phyloP scores from a whole-genome alignment of 2,329 filamentous ascomycete species.

The Sporothrix inflata region DNA sequence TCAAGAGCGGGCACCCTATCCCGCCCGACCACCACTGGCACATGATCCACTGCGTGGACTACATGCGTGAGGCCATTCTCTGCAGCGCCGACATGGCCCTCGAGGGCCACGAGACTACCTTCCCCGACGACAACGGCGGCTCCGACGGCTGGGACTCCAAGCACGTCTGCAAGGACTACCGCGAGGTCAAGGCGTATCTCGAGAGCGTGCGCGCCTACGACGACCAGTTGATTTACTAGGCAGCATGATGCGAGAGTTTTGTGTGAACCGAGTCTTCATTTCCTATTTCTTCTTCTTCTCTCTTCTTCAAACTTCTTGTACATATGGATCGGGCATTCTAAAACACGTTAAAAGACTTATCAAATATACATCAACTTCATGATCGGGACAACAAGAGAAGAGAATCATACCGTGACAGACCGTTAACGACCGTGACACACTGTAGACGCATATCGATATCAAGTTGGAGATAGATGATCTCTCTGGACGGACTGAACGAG shows the following conservation, averaged over 20 bases:
- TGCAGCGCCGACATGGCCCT: constrained; percentile 51
- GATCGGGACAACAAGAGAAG: background rate
- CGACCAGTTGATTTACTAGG: constrained; percentile 49
- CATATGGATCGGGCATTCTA: constrained; percentile 19
- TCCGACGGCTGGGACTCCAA: constrained; percentile 53
- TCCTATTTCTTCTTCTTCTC: background rate
- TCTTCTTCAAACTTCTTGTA: constrained; percentile 1
- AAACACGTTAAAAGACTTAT: background rate
- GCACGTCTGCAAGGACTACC: constrained; percentile 51
- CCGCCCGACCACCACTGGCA: constrained; percentile 52
- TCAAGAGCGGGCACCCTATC: constrained; percentile 45
- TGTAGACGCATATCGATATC: background rate
- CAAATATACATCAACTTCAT: constrained; percentile 4
- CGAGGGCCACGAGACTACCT: constrained; percentile 52
- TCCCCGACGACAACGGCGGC: constrained; percentile 51
- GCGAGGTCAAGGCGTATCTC: constrained; percentile 47
- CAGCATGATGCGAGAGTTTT: background rate
- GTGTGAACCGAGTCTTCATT: too few species aligned
- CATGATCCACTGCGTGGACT: constrained; percentile 54
- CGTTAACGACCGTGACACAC: too few species aligned
- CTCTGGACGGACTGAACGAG: too few species aligned
- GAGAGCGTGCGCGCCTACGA: constrained; percentile 51
- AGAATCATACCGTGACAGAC: background rate
- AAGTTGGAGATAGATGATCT: too few species aligned
- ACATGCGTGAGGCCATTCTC: constrained; percentile 52